Evolutionary conservation across 2,329 filamentous ascomycete species (phyloP).

Genomic region (Colletotrichum limetticola): DNA sequence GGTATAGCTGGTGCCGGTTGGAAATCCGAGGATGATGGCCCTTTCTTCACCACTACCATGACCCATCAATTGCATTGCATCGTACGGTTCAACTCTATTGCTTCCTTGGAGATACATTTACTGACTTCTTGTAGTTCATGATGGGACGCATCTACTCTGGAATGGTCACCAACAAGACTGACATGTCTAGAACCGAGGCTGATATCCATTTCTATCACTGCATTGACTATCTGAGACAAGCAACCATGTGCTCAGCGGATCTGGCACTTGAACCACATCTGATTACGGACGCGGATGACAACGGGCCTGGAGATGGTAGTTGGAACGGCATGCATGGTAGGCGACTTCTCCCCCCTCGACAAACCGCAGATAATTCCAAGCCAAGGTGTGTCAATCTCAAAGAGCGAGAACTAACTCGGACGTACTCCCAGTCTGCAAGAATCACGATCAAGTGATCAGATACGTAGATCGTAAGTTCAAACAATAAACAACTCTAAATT

Average conservation of each 20-base stretch:
- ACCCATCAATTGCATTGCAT: conserved; percentile 55
- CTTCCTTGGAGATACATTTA: background rate
- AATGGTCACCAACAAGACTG: conserved; percentile 36
- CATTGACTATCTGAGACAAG: conserved; percentile 53
- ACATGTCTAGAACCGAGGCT: conserved; percentile 40
- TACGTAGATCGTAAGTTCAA: conserved; percentile 47
- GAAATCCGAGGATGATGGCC: conserved; percentile 43
- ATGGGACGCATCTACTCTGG: conserved; percentile 47
- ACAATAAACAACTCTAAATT: background rate
- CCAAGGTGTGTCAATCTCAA: background rate
- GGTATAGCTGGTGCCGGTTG: conserved; percentile 48
- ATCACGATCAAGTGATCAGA: conserved; percentile 47
- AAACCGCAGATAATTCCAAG: too few relatives aligned
- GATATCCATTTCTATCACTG: conserved; percentile 52
- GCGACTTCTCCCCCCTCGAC: conserved; percentile 5
- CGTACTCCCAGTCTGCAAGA: conserved; percentile 46
- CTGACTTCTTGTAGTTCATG: conserved; percentile 41
- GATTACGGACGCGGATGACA: conserved; percentile 50
- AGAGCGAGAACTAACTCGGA: background rate
- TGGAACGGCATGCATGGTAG: conserved; percentile 54
- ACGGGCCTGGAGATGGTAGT: conserved; percentile 48
- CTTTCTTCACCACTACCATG: conserved; percentile 52
- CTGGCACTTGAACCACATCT: conserved; percentile 49
- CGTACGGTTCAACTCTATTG: conserved; percentile 37
- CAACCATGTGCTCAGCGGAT: conserved; percentile 51